Conservation (phyloP, 768 basidiomycete species). For the Panaeolus cyanescens region DNA sequence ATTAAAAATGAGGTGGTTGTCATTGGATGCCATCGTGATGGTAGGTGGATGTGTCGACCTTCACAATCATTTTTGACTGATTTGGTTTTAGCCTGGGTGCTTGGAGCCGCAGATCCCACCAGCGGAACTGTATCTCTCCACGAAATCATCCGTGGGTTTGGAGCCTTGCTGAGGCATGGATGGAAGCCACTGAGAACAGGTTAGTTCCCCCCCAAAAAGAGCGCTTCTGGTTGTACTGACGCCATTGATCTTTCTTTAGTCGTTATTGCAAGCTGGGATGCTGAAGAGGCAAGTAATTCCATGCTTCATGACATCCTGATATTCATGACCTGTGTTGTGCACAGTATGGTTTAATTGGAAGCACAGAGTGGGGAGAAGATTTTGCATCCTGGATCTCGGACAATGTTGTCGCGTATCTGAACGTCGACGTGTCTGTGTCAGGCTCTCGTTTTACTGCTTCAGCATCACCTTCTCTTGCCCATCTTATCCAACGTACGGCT, state of each 20-base stretch:
- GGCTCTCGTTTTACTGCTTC: conserved; percentile 56
- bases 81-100: conserved; percentile 65
- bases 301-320: background rate
- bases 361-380: conserved; percentile 94
- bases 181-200: conserved; percentile 82
- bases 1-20: conserved; percentile 85
- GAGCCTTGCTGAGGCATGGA: conserved; percentile 62
- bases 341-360: conserved; percentile 73
- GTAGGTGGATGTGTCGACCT: conserved; percentile 35
- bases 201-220: conserved; percentile 10
- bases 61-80: background rate
- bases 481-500: conserved; percentile 70
- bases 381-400: conserved; percentile 80
- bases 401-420: conserved; percentile 86
- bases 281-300: conserved; percentile 22
- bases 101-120: conserved; percentile 79
- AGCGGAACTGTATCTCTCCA: conserved; percentile 80
- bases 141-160: conserved; percentile 78
- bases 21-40: conserved; percentile 89
- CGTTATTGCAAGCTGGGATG: conserved; percentile 50
- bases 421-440: conserved; percentile 70
- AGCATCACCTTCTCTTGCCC: conserved; percentile 83
- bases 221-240: background rate
- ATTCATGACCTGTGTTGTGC: conserved; percentile 5
- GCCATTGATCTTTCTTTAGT: conserved; percentile 33